Evolutionary conservation across 306 rosid species (phyloP), one percentile per base, ranked within the genome.

Genomic region (Quercus variabilis): DNA sequence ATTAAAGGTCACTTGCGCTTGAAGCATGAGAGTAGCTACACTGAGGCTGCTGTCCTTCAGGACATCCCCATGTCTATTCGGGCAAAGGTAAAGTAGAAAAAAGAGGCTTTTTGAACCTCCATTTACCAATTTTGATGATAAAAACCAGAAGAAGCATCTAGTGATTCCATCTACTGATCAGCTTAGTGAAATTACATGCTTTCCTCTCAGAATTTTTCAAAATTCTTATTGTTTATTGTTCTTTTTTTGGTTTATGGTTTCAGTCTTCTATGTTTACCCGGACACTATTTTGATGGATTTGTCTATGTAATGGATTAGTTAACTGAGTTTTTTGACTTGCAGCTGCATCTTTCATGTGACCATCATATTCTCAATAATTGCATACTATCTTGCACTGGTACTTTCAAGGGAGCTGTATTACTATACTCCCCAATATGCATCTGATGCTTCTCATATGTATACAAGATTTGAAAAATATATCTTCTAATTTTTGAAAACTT

Each of bases 11-110:
- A 95, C 63, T 51, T 95, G 78, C 96, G 97, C 81, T 88, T 95
- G 82, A 98, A 91, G 80, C 89, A 85, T 74, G 99, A 95, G 82
- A 95, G 99, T 85, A 90, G 93, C 85, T 93, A 93, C 90, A 91
- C 97, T 51, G 94, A 93, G 49, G 91, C 94, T 73, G 33, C 97
- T 83, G 93, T 87, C 78, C 85, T 93, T 76, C 93, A 88, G 79
- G 98, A 90, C 63, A 87, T 95, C 76, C 99, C 99, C 72, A 85
- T 92, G 56, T 91, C 98, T 41, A 89, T 95, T 77, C 96, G 98
- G 10, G 80, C 99, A 1, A 91, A 93, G 98, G 99, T 93, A 91
- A 67, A 15, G 41, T 59, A 70, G 55, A 73, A 73, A 78, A 9
- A 65, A 52, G 74, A 46, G 19, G 71, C 23, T 57, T 60, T 76